Conservation (phyloP, 495 filamentous ascomycete genomes). For the Lineolata rhizophorae region DNA sequence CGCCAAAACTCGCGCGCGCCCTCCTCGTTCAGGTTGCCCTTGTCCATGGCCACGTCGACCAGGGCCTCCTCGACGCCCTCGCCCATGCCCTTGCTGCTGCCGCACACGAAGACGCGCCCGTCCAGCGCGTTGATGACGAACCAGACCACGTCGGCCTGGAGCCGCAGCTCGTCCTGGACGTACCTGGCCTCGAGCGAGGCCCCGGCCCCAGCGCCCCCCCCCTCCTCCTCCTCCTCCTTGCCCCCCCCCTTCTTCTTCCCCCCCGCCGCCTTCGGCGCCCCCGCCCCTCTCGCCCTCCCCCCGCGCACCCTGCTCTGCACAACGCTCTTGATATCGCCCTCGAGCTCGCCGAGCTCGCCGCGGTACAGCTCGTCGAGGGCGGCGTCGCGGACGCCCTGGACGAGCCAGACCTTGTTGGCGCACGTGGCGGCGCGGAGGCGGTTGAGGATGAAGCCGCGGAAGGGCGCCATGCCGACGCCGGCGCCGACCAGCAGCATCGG, state of each 20-base stretch:
- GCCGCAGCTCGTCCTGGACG: conserved; percentile 25
- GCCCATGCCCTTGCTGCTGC: conserved; percentile 86
- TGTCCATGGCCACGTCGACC: conserved; percentile 33
- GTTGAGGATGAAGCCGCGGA: conserved; percentile 91
- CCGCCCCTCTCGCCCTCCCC: not conserved
- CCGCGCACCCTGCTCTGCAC: conserved; percentile 72
- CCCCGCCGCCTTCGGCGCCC: not conserved
- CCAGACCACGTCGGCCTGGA: conserved; percentile 91
- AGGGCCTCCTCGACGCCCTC: conserved; percentile 58
- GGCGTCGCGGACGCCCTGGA: conserved; percentile 88
- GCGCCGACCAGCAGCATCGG: conserved; percentile 96
- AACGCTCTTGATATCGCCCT: conserved; percentile 78
- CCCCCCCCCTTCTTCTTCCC: conserved; percentile 1
- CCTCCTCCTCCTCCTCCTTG: conserved; percentile 1
- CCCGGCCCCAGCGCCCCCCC: not conserved
- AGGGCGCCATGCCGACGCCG: conserved; percentile 89
- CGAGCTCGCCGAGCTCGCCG: conserved; percentile 89
- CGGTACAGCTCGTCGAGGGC: conserved; percentile 86
- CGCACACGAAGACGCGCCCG: conserved; percentile 87
- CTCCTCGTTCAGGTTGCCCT: conserved; percentile 23
- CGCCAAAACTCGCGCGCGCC: conserved; percentile 27
- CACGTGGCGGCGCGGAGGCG: conserved; percentile 89
- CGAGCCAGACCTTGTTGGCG: conserved; percentile 97
- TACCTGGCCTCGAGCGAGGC: conserved; percentile 13
- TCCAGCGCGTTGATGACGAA: conserved; percentile 85